Percentiles rank a stretch among this genome's conserved stretches.
Evolutionary conservation across 768 basidiomycete species (phyloP).

Genomic region (Symmetrospora coprosmae): DNA sequence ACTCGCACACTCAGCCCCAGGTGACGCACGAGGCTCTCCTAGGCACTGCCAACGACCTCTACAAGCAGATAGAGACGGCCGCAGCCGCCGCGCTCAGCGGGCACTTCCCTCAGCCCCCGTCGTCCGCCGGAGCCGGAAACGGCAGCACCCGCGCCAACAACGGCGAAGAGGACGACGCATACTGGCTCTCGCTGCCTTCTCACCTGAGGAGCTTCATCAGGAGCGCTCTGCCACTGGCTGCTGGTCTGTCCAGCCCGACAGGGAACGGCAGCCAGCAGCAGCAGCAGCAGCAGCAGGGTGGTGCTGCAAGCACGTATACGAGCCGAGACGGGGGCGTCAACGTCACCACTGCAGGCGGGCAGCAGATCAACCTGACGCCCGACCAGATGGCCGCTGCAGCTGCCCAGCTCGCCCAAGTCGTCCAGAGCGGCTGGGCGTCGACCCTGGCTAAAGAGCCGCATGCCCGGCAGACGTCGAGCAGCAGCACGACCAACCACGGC

Average conservation of each 20-base stretch:
- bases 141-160: background rate
- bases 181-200: constrained; percentile 55
- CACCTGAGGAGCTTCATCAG: constrained; percentile 58
- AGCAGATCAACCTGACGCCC: constrained; percentile 30
- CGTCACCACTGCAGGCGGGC: constrained; percentile 1
- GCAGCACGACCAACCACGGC: constrained; percentile 1
- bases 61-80: constrained; percentile 45
- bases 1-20: too few species aligned
- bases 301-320: too few species aligned
- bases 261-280: background rate
- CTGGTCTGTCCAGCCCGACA: constrained; percentile 25
- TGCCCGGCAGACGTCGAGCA: constrained; percentile 17
- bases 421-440: constrained; percentile 28
- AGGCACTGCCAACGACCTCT: constrained; percentile 51
- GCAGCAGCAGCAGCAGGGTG: background rate
- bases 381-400: constrained; percentile 32
- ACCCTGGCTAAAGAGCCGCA: constrained; percentile 16
- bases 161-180: constrained; percentile 45
- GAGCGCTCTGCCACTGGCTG: constrained; percentile 41
- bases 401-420: constrained; percentile 33
- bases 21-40: constrained; percentile 49
- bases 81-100: constrained; percentile 36
- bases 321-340: background rate
- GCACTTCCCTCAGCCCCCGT: constrained; percentile 25
- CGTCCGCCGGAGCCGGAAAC: background rate